Percentiles rank a stretch among this genome's conserved stretches.
Conservation (phyloP, 306 rosid genomes). For the Malus orientalis region DNA sequence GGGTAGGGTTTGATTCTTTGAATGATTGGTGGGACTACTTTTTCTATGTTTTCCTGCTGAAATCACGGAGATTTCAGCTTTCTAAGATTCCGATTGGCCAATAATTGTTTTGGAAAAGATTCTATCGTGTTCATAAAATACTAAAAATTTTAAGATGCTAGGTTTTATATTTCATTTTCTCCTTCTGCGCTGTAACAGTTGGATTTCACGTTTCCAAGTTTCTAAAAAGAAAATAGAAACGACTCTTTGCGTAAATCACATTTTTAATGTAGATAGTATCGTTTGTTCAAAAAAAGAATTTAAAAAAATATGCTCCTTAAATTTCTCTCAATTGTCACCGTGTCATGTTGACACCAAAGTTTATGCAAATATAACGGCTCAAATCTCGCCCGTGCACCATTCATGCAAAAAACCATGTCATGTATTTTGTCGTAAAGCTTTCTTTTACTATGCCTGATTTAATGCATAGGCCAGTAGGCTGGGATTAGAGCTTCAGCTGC, state of each 20-base stretch:
- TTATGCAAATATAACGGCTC: neutral
- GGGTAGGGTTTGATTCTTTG: neutral
- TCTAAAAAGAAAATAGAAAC: too few relatives aligned
- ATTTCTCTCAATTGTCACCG: neutral
- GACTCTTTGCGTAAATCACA: too few relatives aligned
- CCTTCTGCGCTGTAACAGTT: too few relatives aligned
- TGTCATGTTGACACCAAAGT: neutral
- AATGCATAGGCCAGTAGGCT: neutral
- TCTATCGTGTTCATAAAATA: neutral
- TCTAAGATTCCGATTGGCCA: slow-evolving; percentile 20
- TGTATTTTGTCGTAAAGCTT: neutral
- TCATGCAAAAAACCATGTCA: neutral
- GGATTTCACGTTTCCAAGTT: too few relatives aligned
- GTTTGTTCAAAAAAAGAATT: too few relatives aligned
- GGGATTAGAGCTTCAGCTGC: neutral
- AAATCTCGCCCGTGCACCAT: neutral
- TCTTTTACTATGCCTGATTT: neutral
- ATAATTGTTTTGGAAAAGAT: neutral
- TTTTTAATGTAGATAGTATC: too few relatives aligned
- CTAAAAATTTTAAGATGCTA: neutral
- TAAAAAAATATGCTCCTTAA: too few relatives aligned
- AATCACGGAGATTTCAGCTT: slow-evolving; percentile 27
- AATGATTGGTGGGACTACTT: neutral
- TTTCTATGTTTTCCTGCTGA: neutral
- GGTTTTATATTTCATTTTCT: too few relatives aligned